Evolutionary conservation across 2,329 filamentous ascomycete genomes (phyloP), one percentile per base, ranked within the genome.

Genomic region (Colletotrichum gigasporum): DNA sequence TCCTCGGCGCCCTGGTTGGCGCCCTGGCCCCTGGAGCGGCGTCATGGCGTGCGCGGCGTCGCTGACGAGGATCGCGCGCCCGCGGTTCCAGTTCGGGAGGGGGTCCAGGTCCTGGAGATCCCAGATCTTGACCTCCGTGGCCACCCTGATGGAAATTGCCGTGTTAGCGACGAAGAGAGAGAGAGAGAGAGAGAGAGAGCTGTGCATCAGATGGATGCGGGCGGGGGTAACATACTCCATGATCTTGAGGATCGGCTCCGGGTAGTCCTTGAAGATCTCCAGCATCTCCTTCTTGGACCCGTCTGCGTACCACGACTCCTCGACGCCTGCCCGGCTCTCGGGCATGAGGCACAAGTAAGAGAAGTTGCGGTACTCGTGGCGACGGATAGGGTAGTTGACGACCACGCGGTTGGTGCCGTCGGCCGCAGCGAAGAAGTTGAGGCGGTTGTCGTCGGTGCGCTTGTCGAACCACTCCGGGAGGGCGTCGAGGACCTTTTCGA

Each of bases 91-190:
- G 4, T 67, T 75, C 2, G 66, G 61, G 12, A 82, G 57, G 0
- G 79, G 76, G 48, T 81, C 79, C 16, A 79, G 65, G 61, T 83
- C 80, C 30, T 78, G 76, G 2, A 82, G 70, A 63, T 82, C 79
- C 79, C 80, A 83, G 0, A 83, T 69, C 1, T 75, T 76, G 3
- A 82, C 35, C 37, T 76, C 72, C 12, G 72, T 63, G 0, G 73
- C 73, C 4, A 68, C 61, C 20, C 39, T 51, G 47, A 82, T 73
- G 10, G n/a, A n/a, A n/a, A n/a, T n/a, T n/a, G n/a, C n/a, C n/a
- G n/a, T n/a, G n/a, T n/a, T n/a, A n/a, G n/a, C n/a, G n/a, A n/a
- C n/a, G n/a, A n/a, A 75, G 67, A n/a, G n/a, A n/a, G n/a, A n/a
- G n/a, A n/a, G n/a, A n/a, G n/a, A n/a, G n/a, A n/a, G n/a, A n/a